These are phyloP conservation scores for Cinnamomum micranthum DNA, from an alignment of 164 flowering plant species.

Conservation along the genomic window DNA sequence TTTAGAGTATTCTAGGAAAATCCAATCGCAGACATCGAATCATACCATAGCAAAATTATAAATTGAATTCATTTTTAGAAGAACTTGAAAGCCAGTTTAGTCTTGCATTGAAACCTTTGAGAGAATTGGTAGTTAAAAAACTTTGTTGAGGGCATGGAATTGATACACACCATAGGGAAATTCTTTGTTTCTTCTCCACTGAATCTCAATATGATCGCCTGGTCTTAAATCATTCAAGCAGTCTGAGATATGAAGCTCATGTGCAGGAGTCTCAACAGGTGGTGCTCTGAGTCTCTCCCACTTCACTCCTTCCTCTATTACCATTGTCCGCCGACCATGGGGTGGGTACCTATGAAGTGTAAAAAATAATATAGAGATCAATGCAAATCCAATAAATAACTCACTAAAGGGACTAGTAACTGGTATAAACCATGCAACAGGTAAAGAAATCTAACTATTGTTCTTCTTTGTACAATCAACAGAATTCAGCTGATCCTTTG, in stretches of 20 bases:
- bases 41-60: neutral
- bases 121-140: neutral
- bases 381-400: neutral
- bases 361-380: neutral
- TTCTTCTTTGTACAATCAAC: neutral
- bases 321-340: slow-evolving; percentile 31
- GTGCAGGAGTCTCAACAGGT: slow-evolving; percentile 57
- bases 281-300: slow-evolving; percentile 88
- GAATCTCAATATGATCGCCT: slow-evolving; percentile 87
- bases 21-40: neutral
- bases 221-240: slow-evolving; percentile 72
- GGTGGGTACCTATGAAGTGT: slow-evolving; percentile 49
- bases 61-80: neutral
- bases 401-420: neutral
- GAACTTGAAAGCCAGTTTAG: neutral
- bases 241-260: slow-evolving; percentile 62
- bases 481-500: neutral
- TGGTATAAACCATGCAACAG: too few species aligned
- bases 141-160: neutral
- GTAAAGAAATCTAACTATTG: neutral
- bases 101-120: neutral
- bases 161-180: slow-evolving; percentile 75
- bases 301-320: slow-evolving; percentile 56
- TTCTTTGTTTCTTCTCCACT: slow-evolving; percentile 85
- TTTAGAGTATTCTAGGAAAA: neutral